Evolutionary conservation across 768 basidiomycete genomes (phyloP).

Genomic region (Chiua virens): DNA sequence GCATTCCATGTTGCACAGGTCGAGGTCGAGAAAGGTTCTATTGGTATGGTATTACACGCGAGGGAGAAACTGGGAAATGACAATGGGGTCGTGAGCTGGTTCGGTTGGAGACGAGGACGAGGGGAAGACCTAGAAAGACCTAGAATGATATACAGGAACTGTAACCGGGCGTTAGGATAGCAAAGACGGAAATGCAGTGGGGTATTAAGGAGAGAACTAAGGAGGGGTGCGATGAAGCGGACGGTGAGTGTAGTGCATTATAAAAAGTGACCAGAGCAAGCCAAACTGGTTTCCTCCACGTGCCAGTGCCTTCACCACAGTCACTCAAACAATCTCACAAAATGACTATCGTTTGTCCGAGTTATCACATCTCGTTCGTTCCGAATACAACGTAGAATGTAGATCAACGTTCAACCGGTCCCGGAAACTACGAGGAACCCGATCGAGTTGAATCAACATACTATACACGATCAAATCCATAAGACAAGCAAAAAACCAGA

Average conservation of each 20-base stretch:
- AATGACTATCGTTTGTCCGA: neutral
- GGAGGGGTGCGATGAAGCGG: constrained; percentile 2
- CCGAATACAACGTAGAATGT: no score
- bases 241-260: constrained; percentile 20
- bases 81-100: neutral
- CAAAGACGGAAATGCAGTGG: no score
- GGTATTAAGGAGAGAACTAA: neutral
- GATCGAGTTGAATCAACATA: no score
- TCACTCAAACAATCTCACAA: no score
- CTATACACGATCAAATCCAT: no score
- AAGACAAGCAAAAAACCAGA: neutral
- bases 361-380: no score
- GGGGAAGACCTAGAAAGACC: neutral
- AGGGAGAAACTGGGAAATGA: neutral
- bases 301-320: no score
- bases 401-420: no score
- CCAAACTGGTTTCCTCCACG: constrained; percentile 23
- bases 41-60: constrained; percentile 2
- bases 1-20: constrained; percentile 44
- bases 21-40: neutral
- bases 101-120: neutral
- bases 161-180: no score
- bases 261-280: constrained; percentile 29
- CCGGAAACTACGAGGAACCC: no score
- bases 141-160: constrained; percentile 1